Percentiles rank a stretch among this genome's conserved stretches.
Conservation (phyloP, 768 basidiomycete species). For the Amyloporia xantha region DNA sequence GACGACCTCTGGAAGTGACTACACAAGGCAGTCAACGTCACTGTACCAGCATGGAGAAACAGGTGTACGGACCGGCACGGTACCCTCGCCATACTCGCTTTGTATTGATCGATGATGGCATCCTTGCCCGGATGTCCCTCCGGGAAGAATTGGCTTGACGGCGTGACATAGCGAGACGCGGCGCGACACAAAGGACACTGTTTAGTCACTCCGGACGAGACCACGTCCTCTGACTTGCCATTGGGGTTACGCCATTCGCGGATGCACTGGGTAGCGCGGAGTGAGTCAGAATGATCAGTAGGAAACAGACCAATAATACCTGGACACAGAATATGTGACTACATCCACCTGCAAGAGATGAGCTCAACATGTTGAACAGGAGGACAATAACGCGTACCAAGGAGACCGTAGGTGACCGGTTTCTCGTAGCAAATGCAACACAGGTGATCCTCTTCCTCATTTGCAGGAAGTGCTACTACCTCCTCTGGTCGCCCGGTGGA, state of each 20-base stretch:
- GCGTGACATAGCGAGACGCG: constrained; percentile 60
- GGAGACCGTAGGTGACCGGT: constrained; percentile 60
- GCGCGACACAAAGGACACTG: constrained; percentile 75
- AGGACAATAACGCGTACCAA: constrained; percentile 35
- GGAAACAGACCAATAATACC: constrained; percentile 28
- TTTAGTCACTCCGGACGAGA: constrained; percentile 57
- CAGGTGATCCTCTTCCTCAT: constrained; percentile 39
- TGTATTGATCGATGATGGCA: constrained; percentile 49
- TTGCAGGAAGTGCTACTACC: constrained; percentile 2
- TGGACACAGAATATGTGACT: constrained; percentile 73
- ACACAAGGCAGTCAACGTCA: background rate
- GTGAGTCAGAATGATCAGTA: background rate
- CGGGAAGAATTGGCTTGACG: constrained; percentile 62
- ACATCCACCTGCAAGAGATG: constrained; percentile 48
- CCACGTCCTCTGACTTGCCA: constrained; percentile 43
- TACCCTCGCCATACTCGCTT: constrained; percentile 64
- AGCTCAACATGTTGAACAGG: background rate
- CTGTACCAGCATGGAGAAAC: background rate
- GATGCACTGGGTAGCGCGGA: constrained; percentile 49
- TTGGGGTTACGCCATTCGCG: constrained; percentile 67
- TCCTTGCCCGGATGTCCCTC: constrained; percentile 48
- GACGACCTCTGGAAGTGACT: constrained; percentile 61
- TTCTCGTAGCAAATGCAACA: constrained; percentile 76
- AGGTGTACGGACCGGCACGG: constrained; percentile 51
- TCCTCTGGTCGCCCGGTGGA: background rate